These are phyloP conservation scores for Podospora sp. DNA, from an alignment of 495 filamentous ascomycete genomes.

Conservation along the genomic window DNA sequence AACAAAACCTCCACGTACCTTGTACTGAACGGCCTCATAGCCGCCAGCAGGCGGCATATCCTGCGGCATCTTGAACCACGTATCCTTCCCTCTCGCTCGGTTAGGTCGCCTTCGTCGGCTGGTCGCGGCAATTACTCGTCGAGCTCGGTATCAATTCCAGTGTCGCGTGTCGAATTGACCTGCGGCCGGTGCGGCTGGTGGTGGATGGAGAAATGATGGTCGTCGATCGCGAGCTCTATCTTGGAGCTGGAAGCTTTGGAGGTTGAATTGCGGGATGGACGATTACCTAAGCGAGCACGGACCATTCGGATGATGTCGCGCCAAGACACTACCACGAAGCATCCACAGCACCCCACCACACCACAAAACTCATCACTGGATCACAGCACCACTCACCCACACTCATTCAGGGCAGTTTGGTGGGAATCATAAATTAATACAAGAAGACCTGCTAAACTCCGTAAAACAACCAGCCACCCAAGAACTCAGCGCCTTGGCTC, in stretches of 20 bases:
- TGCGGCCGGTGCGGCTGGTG: background rate
- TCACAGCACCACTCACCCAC: background rate
- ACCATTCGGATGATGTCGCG: background rate
- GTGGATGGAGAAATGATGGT: background rate
- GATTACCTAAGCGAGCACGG: background rate
- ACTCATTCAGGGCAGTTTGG: background rate
- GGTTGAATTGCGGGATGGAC: background rate
- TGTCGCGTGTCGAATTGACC: slow-evolving; percentile 2
- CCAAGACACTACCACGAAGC: background rate
- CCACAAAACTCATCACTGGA: background rate
- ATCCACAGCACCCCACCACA: background rate
- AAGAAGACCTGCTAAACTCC: slow-evolving; percentile 2
- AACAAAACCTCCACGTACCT: slow-evolving; percentile 57
- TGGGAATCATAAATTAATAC: slow-evolving; percentile 2
- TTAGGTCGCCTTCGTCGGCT: slow-evolving; percentile 2
- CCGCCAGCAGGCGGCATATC: slow-evolving; percentile 94
- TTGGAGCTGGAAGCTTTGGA: slow-evolving; percentile 15
- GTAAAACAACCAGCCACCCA: background rate
- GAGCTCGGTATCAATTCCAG: background rate
- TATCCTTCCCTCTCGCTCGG: background rate
- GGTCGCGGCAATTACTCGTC: background rate
- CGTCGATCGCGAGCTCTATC: slow-evolving; percentile 12
- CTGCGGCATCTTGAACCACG: slow-evolving; percentile 63
- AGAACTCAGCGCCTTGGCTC: background rate
- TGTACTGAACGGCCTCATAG: slow-evolving; percentile 95